phyloP scores from a whole-genome alignment of 495 filamentous ascomycete genomes.

The Lasiosphaeria ovina region DNA sequence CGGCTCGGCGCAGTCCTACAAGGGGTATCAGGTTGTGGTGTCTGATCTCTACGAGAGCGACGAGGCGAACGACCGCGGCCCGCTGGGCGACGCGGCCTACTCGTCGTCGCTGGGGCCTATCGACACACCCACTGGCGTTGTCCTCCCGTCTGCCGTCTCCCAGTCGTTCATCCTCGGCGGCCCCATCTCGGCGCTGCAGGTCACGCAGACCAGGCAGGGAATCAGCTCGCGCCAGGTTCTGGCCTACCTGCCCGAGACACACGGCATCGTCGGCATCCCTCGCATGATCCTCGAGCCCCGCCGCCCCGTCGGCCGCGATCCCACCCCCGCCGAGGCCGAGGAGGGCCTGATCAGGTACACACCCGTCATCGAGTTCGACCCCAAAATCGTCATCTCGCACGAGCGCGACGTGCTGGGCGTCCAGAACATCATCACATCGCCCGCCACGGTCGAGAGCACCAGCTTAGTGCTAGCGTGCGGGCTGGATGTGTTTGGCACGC shows the following conservation, averaged over 20 bases:
- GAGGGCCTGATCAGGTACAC: constrained; percentile 79
- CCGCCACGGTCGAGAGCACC: constrained; percentile 87
- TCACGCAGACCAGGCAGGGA: constrained; percentile 88
- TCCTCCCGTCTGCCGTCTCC: constrained; percentile 67
- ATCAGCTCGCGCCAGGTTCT: constrained; percentile 85
- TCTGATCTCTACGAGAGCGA: constrained; percentile 88
- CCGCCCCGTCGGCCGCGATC: constrained; percentile 82
- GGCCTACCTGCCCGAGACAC: constrained; percentile 65
- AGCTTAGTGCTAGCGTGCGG: constrained; percentile 89
- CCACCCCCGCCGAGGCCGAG: constrained; percentile 71
- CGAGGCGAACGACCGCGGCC: constrained; percentile 79
- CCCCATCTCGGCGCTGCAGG: constrained; percentile 72
- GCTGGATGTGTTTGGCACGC: constrained; percentile 80
- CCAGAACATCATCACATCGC: constrained; percentile 64
- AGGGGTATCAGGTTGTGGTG: constrained; percentile 84
- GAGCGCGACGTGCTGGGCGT: constrained; percentile 77
- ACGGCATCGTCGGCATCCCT: constrained; percentile 76
- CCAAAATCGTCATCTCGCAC: constrained; percentile 78
- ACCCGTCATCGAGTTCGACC: constrained; percentile 79
- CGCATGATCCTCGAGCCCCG: constrained; percentile 76
- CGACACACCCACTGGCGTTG: constrained; percentile 37
- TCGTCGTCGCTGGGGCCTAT: constrained; percentile 68
- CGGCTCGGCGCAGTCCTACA: constrained; percentile 54
- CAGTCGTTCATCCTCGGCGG: constrained; percentile 77
- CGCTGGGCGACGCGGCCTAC: constrained; percentile 63